Conservation (phyloP, 2,329 filamentous ascomycete species). For the Geosmithia morbida region DNA sequence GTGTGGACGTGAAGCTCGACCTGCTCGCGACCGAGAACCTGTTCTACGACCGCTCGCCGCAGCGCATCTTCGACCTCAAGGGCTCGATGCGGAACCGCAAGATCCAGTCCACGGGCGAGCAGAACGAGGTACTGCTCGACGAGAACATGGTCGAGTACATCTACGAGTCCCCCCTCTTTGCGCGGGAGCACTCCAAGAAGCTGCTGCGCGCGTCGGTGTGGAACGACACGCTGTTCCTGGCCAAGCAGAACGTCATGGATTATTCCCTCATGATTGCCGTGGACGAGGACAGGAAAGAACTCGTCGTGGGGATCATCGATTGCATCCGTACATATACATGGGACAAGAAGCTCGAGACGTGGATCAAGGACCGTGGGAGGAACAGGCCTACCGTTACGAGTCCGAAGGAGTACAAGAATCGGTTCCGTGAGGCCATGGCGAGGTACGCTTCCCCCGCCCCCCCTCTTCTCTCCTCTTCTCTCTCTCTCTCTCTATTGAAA, state of each 20-base stretch:
- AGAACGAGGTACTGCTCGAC: slow-evolving; percentile 90
- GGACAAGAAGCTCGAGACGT: slow-evolving; percentile 99
- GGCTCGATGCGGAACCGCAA: slow-evolving; percentile 98
- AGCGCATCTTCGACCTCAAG: slow-evolving; percentile 88
- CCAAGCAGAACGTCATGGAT: slow-evolving; percentile 96
- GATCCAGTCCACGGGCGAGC: slow-evolving; percentile 87
- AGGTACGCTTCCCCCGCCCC: slow-evolving; percentile 61
- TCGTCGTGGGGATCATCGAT: slow-evolving; percentile 96
- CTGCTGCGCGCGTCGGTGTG: slow-evolving; percentile 82
- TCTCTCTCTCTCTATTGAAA: background rate
- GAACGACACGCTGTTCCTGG: slow-evolving; percentile 94
- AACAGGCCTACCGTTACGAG: slow-evolving; percentile 91
- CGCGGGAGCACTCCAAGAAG: slow-evolving; percentile 91
- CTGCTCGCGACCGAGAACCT: slow-evolving; percentile 94
- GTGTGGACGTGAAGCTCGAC: slow-evolving; percentile 88
- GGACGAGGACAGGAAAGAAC: slow-evolving; percentile 75
- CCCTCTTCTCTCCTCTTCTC: too few relatives aligned
- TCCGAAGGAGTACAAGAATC: slow-evolving; percentile 92
- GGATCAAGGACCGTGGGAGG: slow-evolving; percentile 90
- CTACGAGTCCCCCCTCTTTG: slow-evolving; percentile 90
- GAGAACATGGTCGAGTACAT: slow-evolving; percentile 99
- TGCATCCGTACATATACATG: slow-evolving; percentile 98
- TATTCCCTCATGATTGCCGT: slow-evolving; percentile 98
- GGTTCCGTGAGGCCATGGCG: slow-evolving; percentile 94
- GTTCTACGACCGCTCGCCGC: slow-evolving; percentile 87